A percentile compares a stretch with the other conserved stretches of the same genome.
Conservation (phyloP, 176 grass and related monocot species). For the Rhipidocladum racemiflorum region DNA sequence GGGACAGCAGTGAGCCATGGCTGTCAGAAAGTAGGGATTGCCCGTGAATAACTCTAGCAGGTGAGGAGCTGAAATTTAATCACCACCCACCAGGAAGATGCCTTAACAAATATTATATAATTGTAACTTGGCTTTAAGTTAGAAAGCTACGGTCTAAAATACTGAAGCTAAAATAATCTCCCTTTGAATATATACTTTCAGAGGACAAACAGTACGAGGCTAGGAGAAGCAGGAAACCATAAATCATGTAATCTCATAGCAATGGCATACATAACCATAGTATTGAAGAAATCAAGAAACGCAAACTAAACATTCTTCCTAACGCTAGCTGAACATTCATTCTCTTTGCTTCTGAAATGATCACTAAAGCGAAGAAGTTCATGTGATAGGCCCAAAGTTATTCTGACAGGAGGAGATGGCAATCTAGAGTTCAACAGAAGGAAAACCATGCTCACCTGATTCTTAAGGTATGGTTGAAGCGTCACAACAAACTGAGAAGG, state of each 20-base stretch:
- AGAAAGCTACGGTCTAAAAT: background rate
- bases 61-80: conserved; percentile 3
- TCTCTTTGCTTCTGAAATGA: background rate
- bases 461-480: conserved; percentile 97
- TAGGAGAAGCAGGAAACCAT: background rate
- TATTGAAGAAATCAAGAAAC: background rate
- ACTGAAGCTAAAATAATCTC: background rate
- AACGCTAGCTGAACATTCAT: background rate
- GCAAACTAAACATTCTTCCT: background rate
- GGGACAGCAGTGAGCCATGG: background rate
- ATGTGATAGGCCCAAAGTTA: conserved; percentile 20
- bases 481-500: conserved; percentile 98
- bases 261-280: background rate
- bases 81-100: conserved; percentile 6
- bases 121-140: background rate
- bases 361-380: background rate
- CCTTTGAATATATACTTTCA: background rate
- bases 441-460: conserved; percentile 60
- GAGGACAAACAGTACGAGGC: background rate
- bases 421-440: conserved; percentile 15
- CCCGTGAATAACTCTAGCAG: conserved; percentile 8
- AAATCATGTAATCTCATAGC: background rate
- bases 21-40: conserved; percentile 20
- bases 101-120: background rate
- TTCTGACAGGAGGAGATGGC: conserved; percentile 19